A percentile compares a stretch with the other conserved stretches of the same genome.
Evolutionary conservation across 352 stramenopile genomes (phyloP).

Genomic region (Phytophthora idaei): DNA sequence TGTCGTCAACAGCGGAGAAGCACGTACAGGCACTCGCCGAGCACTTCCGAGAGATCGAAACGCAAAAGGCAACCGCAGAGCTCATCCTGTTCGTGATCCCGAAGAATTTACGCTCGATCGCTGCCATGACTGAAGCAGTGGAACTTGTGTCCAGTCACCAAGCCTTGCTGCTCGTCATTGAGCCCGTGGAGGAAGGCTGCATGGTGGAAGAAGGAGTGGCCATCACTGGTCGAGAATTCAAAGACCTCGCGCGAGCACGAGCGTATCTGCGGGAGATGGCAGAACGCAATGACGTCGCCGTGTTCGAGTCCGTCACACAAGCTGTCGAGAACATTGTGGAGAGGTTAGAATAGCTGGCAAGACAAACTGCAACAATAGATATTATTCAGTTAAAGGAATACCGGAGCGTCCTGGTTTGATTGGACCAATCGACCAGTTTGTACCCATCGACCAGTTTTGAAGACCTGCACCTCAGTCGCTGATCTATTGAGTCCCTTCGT

Average conservation of each 20-base stretch:
- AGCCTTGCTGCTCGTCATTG: constrained; percentile 81
- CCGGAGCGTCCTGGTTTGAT: neutral
- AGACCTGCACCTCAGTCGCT: constrained; percentile 4
- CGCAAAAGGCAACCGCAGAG: constrained; percentile 68
- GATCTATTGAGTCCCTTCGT: constrained; percentile 9
- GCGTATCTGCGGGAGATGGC: constrained; percentile 88
- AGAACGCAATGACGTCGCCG: constrained; percentile 73
- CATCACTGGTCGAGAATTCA: constrained; percentile 71
- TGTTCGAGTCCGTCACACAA: constrained; percentile 69
- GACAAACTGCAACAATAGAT: constrained; percentile 12
- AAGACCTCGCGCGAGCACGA: constrained; percentile 79
- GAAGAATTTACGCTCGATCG: constrained; percentile 72
- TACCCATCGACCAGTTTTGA: constrained; percentile 16
- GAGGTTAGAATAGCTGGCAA: constrained; percentile 45
- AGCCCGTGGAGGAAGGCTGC: constrained; percentile 68
- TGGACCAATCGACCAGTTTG: constrained; percentile 1
- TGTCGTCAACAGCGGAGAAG: constrained; percentile 47
- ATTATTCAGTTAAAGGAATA: neutral
- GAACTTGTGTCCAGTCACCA: constrained; percentile 74
- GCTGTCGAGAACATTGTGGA: constrained; percentile 72
- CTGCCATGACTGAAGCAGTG: constrained; percentile 83
- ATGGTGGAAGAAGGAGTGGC: constrained; percentile 55
- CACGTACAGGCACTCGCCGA: constrained; percentile 36
- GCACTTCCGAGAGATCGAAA: constrained; percentile 64
- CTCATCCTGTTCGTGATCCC: constrained; percentile 87